A percentile compares a stretch with the other conserved stretches of the same genome.
phyloP scores from a whole-genome alignment of 768 basidiomycete species.

The Suillus occidentalis region DNA sequence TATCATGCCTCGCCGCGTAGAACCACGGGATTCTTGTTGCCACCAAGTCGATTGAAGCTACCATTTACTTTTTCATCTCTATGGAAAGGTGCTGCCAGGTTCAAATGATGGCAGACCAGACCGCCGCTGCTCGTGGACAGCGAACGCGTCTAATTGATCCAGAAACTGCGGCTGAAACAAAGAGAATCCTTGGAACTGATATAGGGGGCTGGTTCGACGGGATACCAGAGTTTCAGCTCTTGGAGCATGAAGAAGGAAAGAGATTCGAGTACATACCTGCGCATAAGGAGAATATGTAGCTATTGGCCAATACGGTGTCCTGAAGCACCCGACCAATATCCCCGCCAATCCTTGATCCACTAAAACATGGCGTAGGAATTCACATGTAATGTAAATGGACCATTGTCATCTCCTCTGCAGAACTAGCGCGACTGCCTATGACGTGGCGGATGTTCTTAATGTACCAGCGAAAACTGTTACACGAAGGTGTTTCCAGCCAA shows the following conservation, averaged over 20 bases:
- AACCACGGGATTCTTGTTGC: slow-evolving; percentile 31
- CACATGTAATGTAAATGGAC: not conserved
- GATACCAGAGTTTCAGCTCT: slow-evolving; percentile 36
- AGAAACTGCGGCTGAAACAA: slow-evolving; percentile 30
- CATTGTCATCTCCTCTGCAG: not conserved
- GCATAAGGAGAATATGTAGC: not conserved
- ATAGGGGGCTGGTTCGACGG: slow-evolving; percentile 36
- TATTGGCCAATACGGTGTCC: not conserved
- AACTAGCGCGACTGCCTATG: no score
- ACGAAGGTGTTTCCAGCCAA: no score
- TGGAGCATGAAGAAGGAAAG: slow-evolving; percentile 37
- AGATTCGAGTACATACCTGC: slow-evolving; percentile 10
- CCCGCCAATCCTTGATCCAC: not conserved
- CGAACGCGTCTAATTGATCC: slow-evolving; percentile 6
- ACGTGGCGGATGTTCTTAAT: no score
- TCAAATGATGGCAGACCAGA: slow-evolving; percentile 30
- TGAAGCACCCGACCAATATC: not conserved
- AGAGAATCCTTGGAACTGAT: slow-evolving; percentile 24
- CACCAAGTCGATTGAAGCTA: slow-evolving; percentile 23
- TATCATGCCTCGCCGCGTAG: slow-evolving; percentile 6
- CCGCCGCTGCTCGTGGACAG: slow-evolving; percentile 21
- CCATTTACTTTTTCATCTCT: slow-evolving; percentile 23
- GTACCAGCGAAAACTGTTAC: no score
- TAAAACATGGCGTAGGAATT: slow-evolving; percentile 3
- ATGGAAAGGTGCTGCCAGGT: slow-evolving; percentile 33